Conservation (phyloP, 306 rosid genomes). For the Sphenostylis stenocarpa region DNA sequence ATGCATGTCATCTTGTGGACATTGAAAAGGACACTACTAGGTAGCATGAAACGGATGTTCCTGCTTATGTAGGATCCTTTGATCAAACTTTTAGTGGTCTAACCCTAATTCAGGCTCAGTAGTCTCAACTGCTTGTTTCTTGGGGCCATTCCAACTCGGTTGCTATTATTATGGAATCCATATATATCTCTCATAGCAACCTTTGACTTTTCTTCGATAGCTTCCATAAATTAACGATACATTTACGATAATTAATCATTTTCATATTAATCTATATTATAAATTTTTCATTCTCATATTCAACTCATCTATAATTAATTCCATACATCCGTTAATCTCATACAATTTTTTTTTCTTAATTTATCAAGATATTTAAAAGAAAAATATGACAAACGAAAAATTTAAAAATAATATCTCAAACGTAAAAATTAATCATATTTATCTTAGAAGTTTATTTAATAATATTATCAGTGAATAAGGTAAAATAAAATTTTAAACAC, state of each 20-base stretch:
- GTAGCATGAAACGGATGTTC: conserved; percentile 19
- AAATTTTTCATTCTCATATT: too few species aligned
- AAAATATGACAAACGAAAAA: too few species aligned
- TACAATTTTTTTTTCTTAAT: too few species aligned
- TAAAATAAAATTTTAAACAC: too few species aligned
- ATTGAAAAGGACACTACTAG: conserved; percentile 20
- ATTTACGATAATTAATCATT: not conserved
- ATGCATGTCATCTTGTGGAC: not conserved
- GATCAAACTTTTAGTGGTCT: not conserved
- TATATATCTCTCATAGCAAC: not conserved
- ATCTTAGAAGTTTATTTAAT: too few species aligned
- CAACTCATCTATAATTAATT: too few species aligned
- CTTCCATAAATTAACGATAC: not conserved
- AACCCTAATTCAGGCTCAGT: not conserved
- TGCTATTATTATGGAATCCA: not conserved
- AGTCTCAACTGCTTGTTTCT: not conserved
- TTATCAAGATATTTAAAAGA: too few species aligned
- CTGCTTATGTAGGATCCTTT: not conserved
- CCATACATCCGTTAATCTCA: too few species aligned
- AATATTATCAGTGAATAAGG: too few species aligned
- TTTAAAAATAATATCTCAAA: too few species aligned
- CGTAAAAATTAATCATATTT: too few species aligned
- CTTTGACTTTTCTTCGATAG: not conserved
- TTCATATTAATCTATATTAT: not conserved
- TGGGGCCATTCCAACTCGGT: not conserved